These are phyloP conservation scores for Globisporangium canariense DNA, from an alignment of 352 stramenopile species.

Conservation along the genomic window DNA sequence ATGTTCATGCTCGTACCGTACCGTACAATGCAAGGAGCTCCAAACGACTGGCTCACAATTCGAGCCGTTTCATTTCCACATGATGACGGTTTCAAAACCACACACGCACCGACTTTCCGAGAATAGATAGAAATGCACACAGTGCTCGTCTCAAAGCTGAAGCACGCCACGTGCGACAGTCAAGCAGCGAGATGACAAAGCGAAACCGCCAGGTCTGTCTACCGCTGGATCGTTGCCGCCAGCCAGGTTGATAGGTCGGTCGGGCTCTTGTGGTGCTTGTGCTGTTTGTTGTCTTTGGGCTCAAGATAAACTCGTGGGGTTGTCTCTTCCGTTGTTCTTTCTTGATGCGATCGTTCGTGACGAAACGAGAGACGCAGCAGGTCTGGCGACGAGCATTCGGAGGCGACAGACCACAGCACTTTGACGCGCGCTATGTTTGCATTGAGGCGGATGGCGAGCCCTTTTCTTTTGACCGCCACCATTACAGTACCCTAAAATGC, in stretches of 20 bases:
- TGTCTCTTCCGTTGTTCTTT: no score
- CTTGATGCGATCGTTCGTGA: no score
- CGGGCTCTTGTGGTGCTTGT: no score
- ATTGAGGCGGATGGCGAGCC: no score
- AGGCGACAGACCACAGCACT: no score
- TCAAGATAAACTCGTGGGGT: no score
- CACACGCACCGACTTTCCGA: background rate
- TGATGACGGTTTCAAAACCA: background rate
- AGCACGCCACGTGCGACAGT: background rate
- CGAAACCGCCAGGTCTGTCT: background rate
- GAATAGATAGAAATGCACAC: no score
- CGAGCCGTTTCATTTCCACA: background rate
- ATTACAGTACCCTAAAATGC: no score
- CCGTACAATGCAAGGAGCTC: background rate
- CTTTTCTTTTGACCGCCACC: no score
- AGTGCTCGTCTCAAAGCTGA: background rate
- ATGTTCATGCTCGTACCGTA: background rate
- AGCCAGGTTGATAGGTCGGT: background rate
- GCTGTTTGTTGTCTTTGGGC: background rate
- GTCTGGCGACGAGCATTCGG: no score
- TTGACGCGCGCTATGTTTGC: no score
- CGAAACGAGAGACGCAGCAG: no score
- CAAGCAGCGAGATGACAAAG: background rate
- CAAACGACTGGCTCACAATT: conserved; percentile 1
- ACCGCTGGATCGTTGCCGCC: background rate